phyloP scores from a whole-genome alignment of 192 early-diverging fungal genomes.

The Phycomyces blakesleeanus region DNA sequence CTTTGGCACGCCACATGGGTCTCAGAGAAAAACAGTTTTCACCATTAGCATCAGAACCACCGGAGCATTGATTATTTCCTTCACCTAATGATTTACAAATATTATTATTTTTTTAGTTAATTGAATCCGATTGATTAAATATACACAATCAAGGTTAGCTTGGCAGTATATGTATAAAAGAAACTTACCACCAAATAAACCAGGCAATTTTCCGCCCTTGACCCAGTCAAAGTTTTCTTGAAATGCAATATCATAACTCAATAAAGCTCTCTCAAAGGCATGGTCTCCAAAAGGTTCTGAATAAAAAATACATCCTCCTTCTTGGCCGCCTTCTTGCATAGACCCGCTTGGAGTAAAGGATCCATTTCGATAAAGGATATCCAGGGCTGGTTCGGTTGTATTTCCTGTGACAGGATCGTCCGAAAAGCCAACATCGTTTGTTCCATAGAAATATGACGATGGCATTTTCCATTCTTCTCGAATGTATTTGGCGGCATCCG shows the following conservation, averaged over 20 bases:
- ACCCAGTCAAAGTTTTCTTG: slow-evolving; percentile 39
- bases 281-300: slow-evolving; percentile 32
- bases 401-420: slow-evolving; percentile 3
- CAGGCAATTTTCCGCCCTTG: slow-evolving; percentile 45
- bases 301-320: slow-evolving; percentile 40
- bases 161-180: not conserved
- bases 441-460: slow-evolving; percentile 6
- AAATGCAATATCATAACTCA: slow-evolving; percentile 45
- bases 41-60: slow-evolving; percentile 39
- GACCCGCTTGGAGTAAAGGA: slow-evolving; percentile 11
- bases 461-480: slow-evolving; percentile 6
- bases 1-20: slow-evolving; percentile 43
- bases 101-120: too few species aligned
- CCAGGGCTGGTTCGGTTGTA: not conserved
- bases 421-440: not conserved
- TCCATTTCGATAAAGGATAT: slow-evolving; percentile 7
- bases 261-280: slow-evolving; percentile 35
- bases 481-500: not conserved
- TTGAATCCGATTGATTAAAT: not conserved
- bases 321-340: not conserved
- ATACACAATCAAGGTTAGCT: not conserved
- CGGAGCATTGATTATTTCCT: slow-evolving; percentile 37
- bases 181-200: slow-evolving; percentile 38
- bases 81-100: not conserved
- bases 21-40: slow-evolving; percentile 41